phyloP scores from a whole-genome alignment of 208 protist genomes.

The Trypanosoma grayi region DNA sequence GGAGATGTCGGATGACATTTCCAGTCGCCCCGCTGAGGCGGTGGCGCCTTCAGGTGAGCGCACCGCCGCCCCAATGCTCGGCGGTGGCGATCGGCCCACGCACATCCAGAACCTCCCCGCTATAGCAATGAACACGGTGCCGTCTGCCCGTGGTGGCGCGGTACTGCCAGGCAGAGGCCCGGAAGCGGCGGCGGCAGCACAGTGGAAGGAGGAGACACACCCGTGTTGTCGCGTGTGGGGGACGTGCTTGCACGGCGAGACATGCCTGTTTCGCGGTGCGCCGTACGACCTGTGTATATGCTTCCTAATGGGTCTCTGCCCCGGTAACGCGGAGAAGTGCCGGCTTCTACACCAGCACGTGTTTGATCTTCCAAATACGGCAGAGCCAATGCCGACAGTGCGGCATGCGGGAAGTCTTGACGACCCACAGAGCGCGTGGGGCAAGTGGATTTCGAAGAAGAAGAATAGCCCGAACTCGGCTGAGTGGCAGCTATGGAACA shows the following conservation, averaged over 20 bases:
- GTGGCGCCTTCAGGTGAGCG: conserved; percentile 77
- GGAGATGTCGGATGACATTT: conserved; percentile 64
- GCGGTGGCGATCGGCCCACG: conserved; percentile 40
- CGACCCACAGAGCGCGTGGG: conserved; percentile 34
- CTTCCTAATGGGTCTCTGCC: conserved; percentile 80
- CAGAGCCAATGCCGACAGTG: conserved; percentile 25
- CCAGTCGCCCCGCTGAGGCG: conserved; percentile 70
- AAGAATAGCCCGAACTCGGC: conserved; percentile 69
- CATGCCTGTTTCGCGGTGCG: conserved; percentile 68
- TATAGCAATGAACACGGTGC: conserved; percentile 60
- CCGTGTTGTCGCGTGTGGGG: conserved; percentile 78
- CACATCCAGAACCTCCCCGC: conserved; percentile 55
- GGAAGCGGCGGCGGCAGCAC: not conserved
- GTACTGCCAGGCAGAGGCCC: not conserved
- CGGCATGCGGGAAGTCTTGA: conserved; percentile 18
- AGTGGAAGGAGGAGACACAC: conserved; percentile 21
- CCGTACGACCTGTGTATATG: conserved; percentile 67
- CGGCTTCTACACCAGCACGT: conserved; percentile 20
- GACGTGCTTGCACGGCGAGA: conserved; percentile 66
- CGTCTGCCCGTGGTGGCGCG: conserved; percentile 11
- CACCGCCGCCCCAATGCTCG: conserved; percentile 38
- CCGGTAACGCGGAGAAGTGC: conserved; percentile 13
- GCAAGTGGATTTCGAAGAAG: conserved; percentile 54
- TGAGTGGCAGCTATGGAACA: conserved; percentile 86
- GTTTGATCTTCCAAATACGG: conserved; percentile 42